phyloP scores from a whole-genome alignment of 169 alveolate genomes.

The Eimeria tenella region DNA sequence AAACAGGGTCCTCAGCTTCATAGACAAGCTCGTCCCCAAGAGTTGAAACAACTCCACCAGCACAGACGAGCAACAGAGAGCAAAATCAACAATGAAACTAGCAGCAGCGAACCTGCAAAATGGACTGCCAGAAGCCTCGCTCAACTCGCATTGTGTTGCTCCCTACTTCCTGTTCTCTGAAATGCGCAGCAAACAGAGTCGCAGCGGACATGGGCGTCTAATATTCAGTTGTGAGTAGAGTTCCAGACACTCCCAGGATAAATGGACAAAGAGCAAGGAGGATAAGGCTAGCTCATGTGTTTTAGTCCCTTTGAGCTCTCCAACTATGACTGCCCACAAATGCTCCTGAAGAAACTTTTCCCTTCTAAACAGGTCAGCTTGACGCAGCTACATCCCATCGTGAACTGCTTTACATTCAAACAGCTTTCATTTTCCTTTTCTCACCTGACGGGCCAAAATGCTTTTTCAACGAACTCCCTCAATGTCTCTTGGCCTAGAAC shows the following conservation, averaged over 20 bases:
- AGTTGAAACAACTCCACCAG: not conserved
- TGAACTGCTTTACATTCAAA: too few relatives aligned
- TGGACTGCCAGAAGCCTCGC: constrained; percentile 79
- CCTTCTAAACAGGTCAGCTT: too few relatives aligned
- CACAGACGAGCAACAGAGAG: not conserved
- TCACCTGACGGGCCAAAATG: constrained; percentile 65
- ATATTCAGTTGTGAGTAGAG: not conserved
- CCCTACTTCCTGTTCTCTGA: constrained; percentile 77
- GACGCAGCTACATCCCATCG: too few relatives aligned
- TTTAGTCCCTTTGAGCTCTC: too few relatives aligned
- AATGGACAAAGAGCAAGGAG: not conserved
- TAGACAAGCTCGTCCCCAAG: not conserved
- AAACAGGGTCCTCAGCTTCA: not conserved
- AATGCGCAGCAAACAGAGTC: not conserved
- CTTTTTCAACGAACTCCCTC: constrained; percentile 32
- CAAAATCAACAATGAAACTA: not conserved
- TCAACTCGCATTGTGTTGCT: constrained; percentile 74
- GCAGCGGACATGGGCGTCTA: not conserved
- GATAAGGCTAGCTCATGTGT: not conserved
- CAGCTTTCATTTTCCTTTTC: not conserved
- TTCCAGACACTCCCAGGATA: not conserved
- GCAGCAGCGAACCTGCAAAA: constrained; percentile 63
- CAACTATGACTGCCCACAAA: not conserved
- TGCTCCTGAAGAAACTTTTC: too few relatives aligned
- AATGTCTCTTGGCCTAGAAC: constrained; percentile 63